Conservation (phyloP, 352 stramenopile genomes). For the Sclerospora graminicola region DNA sequence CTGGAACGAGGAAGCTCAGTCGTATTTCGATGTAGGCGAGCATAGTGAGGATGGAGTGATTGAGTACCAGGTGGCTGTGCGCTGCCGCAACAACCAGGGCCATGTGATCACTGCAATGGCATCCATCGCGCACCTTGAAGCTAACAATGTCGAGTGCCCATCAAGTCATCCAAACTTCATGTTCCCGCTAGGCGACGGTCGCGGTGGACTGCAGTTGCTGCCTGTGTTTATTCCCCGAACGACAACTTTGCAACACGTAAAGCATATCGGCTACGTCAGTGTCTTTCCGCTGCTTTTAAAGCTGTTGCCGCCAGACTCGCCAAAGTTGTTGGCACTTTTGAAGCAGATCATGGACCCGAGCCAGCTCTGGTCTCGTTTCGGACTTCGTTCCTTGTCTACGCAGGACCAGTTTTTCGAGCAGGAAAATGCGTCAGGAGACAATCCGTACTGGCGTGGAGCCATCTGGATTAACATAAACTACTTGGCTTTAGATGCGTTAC, state of each 20-base stretch:
- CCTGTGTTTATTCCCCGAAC: conserved; percentile 54
- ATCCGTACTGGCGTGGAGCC: conserved; percentile 88
- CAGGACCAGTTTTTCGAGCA: conserved; percentile 79
- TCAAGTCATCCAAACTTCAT: conserved; percentile 49
- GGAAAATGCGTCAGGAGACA: conserved; percentile 85
- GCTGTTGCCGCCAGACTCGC: conserved; percentile 52
- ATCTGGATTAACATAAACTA: conserved; percentile 95
- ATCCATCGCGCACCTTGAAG: conserved; percentile 25
- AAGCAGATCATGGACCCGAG: conserved; percentile 43
- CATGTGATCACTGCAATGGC: conserved; percentile 33
- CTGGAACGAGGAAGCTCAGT: conserved; percentile 53
- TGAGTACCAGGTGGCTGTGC: conserved; percentile 51
- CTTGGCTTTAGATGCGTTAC: conserved; percentile 74
- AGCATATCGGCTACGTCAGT: conserved; percentile 83
- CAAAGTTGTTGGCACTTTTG: conserved; percentile 48
- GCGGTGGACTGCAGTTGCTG: conserved; percentile 62
- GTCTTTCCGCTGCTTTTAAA: conserved; percentile 82
- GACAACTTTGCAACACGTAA: conserved; percentile 57
- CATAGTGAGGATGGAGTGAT: conserved; percentile 68
- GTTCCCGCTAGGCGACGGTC: conserved; percentile 73
- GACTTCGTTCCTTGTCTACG: conserved; percentile 82
- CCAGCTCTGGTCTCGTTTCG: conserved; percentile 71
- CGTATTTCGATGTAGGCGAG: conserved; percentile 76
- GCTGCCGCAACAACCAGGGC: conserved; percentile 45
- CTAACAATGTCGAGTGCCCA: conserved; percentile 34